Evolutionary conservation across 2,329 filamentous ascomycete genomes (phyloP).

Genomic region (Aspergillus pseudoviridinutans): DNA sequence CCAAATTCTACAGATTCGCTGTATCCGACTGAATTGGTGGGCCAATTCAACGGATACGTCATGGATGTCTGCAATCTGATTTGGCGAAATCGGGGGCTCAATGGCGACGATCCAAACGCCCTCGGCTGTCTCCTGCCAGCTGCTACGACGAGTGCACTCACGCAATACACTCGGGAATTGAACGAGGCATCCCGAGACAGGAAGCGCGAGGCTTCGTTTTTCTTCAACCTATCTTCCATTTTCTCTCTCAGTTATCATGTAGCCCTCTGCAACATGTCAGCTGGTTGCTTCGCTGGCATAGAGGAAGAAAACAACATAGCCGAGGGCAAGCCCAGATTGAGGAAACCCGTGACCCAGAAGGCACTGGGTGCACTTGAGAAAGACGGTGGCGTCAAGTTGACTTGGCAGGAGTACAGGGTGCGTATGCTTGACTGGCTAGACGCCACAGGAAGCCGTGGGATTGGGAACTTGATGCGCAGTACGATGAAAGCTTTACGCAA

Average conservation of each 20-base stretch:
- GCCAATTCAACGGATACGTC: slow-evolving; percentile 74
- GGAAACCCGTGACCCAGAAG: slow-evolving; percentile 62
- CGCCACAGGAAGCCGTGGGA: slow-evolving; percentile 59
- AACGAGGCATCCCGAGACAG: slow-evolving; percentile 32
- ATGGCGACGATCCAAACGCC: slow-evolving; percentile 58
- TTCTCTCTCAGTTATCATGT: slow-evolving; percentile 49
- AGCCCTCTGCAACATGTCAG: slow-evolving; percentile 44
- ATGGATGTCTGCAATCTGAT: slow-evolving; percentile 84
- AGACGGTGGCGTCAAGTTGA: slow-evolving; percentile 62
- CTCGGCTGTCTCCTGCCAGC: slow-evolving; percentile 50
- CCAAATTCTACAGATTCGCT: slow-evolving; percentile 29
- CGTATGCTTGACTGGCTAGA: slow-evolving; percentile 68
- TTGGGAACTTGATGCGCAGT: slow-evolving; percentile 70
- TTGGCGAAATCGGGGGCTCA: slow-evolving; percentile 72
- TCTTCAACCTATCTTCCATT: slow-evolving; percentile 34
- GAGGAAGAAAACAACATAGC: slow-evolving; percentile 41
- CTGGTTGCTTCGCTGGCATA: slow-evolving; percentile 44
- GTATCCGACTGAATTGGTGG: slow-evolving; percentile 60
- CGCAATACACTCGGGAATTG: slow-evolving; percentile 39
- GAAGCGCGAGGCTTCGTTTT: slow-evolving; percentile 28
- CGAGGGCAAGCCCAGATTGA: slow-evolving; percentile 22
- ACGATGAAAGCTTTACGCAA: slow-evolving; percentile 73
- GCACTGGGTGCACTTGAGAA: slow-evolving; percentile 61
- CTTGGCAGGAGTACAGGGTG: slow-evolving; percentile 71
- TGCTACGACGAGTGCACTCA: slow-evolving; percentile 42